Percentiles rank a stretch among this genome's conserved stretches.
These are phyloP conservation scores for Aspergillus sp. DNA, from an alignment of 2,329 filamentous ascomycete species.

Conservation along the genomic window DNA sequence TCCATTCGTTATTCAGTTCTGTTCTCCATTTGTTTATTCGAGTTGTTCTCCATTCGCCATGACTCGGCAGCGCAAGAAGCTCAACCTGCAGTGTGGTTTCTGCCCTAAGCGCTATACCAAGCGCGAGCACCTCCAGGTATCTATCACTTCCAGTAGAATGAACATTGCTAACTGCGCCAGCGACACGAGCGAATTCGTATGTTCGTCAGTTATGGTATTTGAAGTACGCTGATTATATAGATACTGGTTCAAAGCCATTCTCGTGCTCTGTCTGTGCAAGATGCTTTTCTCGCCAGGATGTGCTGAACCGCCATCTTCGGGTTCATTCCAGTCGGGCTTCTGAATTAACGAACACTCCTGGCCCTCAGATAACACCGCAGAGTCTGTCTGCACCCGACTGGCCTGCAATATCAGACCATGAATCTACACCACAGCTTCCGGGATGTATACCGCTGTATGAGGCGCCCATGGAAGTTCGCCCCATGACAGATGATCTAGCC, in stretches of 20 bases:
- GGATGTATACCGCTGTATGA: not conserved
- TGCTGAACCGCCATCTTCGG: slow-evolving; percentile 5
- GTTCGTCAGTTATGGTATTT: rapidly evolving
- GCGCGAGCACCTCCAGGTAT: slow-evolving; percentile 12
- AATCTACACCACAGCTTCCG: not conserved
- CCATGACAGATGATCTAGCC: not conserved
- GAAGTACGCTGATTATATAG: not conserved
- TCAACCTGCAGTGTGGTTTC: slow-evolving; percentile 2
- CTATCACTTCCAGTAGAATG: not conserved
- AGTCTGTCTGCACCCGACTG: not conserved
- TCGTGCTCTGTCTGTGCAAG: not conserved
- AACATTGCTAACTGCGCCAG: not conserved
- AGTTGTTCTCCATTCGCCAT: not conserved
- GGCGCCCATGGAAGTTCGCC: not conserved
- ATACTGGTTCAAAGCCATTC: slow-evolving; percentile 3
- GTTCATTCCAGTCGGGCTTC: not conserved
- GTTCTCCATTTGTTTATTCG: not conserved
- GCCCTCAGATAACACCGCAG: not conserved
- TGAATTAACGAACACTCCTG: not conserved
- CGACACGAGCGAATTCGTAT: slow-evolving; percentile 1
- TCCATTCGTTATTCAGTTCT: not conserved
- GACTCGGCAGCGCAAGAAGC: slow-evolving; percentile 3
- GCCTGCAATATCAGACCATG: not conserved
- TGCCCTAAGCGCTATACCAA: slow-evolving; percentile 13
- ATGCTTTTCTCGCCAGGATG: slow-evolving; percentile 4